Base-by-base conservation (phyloP, 176 grass and related monocot genomes). In the Olyra latifolia region DNA sequence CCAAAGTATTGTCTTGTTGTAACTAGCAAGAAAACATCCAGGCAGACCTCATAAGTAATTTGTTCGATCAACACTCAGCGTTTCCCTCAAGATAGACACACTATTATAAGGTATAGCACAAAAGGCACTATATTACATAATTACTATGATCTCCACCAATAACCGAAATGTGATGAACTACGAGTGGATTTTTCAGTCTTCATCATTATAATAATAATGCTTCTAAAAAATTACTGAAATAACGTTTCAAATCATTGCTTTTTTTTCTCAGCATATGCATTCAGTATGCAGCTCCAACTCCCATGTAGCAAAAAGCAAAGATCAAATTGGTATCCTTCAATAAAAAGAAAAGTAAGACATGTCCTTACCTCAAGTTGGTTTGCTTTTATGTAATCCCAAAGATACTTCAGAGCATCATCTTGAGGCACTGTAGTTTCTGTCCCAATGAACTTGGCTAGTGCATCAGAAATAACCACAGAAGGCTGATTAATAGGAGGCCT, bases 311-410 rank as follows among this genome's bases (percentile, higher is more conserved):
- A 48, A 48, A 86, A 75, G 14, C 61, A 80, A 71, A 20, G 63
- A 53, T 45, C 25, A 42, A 42, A 56, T 12, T 55, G 27, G 42
- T 25, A 81, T 39, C 19, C 23, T 50, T 55, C 66, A 65, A 72
- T 38, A 9, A 41, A 77, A 58, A 54, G 6, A 43, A 71, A 82
- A 6, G n/a, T 23, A 85, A 61, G 23, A 10, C 35, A 13, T 3
- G 56, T 46, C 8, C 57, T 71, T 91, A 97, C 94, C 87, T 97
- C 91, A 11, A 97, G 91, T 48, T 94, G 76, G 77, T 97, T 97
- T 66, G 94, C 75, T 72, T 97, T 97, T 87, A 90, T 83, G 71
- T 97, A 97, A 83, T 94, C 91, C 80, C 89, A 94, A 44, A 97
- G 76, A 79, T 78, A 89, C 60, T 83, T 97, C 22, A 88, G 66